These are phyloP conservation scores for Scytalidium sp. DNA, from an alignment of 2,329 filamentous ascomycete species.

Conservation along the genomic window DNA sequence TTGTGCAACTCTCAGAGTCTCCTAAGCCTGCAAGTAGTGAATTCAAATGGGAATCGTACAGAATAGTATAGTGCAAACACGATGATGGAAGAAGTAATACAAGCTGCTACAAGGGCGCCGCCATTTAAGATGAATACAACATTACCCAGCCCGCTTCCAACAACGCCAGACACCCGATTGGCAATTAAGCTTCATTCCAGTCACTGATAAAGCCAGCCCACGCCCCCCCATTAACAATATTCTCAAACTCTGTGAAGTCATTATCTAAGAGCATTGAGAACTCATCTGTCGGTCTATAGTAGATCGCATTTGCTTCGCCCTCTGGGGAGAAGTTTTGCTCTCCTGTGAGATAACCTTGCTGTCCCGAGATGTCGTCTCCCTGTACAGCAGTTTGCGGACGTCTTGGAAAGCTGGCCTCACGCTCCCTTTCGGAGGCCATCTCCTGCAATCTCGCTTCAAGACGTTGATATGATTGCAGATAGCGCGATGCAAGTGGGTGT, in stretches of 20 bases:
- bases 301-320: background rate
- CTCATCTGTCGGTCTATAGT: background rate
- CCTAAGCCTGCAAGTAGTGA: no score
- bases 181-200: constrained; percentile 25
- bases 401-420: background rate
- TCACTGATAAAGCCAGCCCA: background rate
- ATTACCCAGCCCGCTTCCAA: no score
- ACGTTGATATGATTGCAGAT: background rate
- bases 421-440: background rate
- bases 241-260: background rate
- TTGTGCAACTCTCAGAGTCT: no score
- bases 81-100: no score
- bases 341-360: background rate
- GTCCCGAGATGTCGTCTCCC: background rate
- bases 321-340: background rate
- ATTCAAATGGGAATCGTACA: no score
- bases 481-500: background rate
- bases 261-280: background rate
- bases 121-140: no score
- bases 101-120: no score
- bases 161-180: no score
- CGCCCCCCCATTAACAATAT: background rate
- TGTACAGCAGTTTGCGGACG: background rate
- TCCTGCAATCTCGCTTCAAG: background rate
- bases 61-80: no score